phyloP scores from a whole-genome alignment of 768 basidiomycete genomes.

The Leccinum olivaceopallidum region DNA sequence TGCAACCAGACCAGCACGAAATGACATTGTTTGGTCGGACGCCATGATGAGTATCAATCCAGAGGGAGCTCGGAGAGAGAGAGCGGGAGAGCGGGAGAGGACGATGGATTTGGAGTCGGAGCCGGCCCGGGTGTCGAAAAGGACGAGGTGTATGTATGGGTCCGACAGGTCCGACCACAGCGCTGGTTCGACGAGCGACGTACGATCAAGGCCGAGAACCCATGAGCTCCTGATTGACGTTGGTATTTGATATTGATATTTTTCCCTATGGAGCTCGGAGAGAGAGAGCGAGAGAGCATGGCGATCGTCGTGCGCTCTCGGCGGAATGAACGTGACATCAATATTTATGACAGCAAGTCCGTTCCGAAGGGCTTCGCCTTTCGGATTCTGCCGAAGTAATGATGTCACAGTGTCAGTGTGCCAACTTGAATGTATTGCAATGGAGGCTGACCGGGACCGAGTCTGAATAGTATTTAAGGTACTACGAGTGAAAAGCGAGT shows the following conservation, averaged over 20 bases:
- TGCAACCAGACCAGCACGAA: slow-evolving; percentile 20
- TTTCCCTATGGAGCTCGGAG: background rate
- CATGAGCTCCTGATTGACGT: slow-evolving; percentile 64
- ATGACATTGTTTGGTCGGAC: background rate
- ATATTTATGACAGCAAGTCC: too few relatives aligned
- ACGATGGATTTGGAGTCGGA: slow-evolving; percentile 75
- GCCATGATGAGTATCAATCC: background rate
- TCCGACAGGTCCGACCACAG: background rate
- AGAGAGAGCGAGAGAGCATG: too few relatives aligned
- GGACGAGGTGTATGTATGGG: slow-evolving; percentile 36
- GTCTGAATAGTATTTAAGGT: too few relatives aligned
- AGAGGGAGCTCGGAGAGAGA: too few relatives aligned
- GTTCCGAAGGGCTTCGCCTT: too few relatives aligned
- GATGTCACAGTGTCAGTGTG: too few relatives aligned
- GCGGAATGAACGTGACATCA: too few relatives aligned
- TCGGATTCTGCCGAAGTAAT: too few relatives aligned
- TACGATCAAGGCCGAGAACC: slow-evolving; percentile 78
- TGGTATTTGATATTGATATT: background rate
- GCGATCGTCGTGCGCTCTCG: too few relatives aligned
- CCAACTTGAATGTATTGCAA: too few relatives aligned
- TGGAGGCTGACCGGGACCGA: too few relatives aligned
- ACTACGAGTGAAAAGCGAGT: too few relatives aligned
- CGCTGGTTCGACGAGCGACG: slow-evolving; percentile 14
- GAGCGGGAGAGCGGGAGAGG: slow-evolving; percentile 39
- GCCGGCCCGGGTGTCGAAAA: slow-evolving; percentile 72